Evolutionary conservation across 331 rosid species (phyloP), one percentile per base, ranked within the genome.

Genomic region (Malus hybrid): DNA sequence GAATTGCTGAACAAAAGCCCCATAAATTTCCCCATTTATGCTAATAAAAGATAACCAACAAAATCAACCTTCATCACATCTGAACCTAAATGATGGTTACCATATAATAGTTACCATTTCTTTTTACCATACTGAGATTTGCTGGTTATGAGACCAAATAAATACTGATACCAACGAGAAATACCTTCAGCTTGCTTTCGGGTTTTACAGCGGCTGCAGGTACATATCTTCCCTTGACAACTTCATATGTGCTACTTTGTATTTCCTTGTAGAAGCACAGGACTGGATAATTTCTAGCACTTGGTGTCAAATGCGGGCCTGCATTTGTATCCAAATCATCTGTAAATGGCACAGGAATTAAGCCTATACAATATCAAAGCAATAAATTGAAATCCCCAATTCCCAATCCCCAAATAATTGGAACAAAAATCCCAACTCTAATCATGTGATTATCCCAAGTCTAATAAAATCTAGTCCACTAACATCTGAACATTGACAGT

Each of bases 211-310:
- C 76, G n/a, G 75, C 39, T 50, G 85, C 60, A 66, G 91, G 92
- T 68, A 86, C 81, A 70, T 88, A 90, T 83, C 98, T 93, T 70
- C 88, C 92, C 34, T 85, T 86, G 54, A 91, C 85, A 80, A 83
- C 88, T 83, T 89, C 88, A 71, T 86, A 93, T 10, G 93, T 79
- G 44, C 44, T 76, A 73, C 88, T 89, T 76, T 93, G 98, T 52
- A 93, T 70, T 76, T 52, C 79, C 74, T 81, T 88, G 71, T 85
- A 85, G 59, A 83, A 69, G 80, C 67, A 80, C 31, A 65, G 74
- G 55, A 56, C 68, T 1, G 93, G 86, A 71, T 71, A 85, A 78
- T 64, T 50, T 64, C 85, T 86, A 68, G 83, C 81, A 82, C 77
- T 77, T 18, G 42, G 68, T 12, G 22, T 54, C 76, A 72, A 39